phyloP scores from a whole-genome alignment of 371 early-diverging fungal genomes.

The Dinochytrium kinnereticum region DNA sequence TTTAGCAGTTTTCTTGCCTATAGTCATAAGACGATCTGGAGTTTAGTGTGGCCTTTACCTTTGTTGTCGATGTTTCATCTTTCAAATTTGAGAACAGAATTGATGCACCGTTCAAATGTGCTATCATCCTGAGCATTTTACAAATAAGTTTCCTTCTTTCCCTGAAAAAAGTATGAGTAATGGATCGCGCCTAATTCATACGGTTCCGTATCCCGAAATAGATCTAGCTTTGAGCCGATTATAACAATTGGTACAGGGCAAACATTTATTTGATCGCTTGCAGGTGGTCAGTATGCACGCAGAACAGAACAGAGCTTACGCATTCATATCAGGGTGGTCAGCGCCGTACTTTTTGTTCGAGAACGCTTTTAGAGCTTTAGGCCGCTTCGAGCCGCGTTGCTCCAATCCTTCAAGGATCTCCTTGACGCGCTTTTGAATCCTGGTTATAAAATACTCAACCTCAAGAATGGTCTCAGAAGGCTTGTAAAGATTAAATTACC shows the following conservation, averaged over 20 bases:
- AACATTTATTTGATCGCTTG: conserved; percentile 38
- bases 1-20: conserved; percentile 31
- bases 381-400: conserved; percentile 56
- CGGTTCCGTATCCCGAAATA: conserved; percentile 53
- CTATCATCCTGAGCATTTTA: conserved; percentile 48
- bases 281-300: too few species aligned
- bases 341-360: conserved; percentile 49
- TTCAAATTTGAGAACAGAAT: conserved; percentile 46
- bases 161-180: conserved; percentile 21
- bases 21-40: background rate
- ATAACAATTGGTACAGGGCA: conserved; percentile 50
- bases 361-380: conserved; percentile 44
- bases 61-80: conserved; percentile 42
- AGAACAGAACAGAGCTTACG: background rate
- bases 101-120: conserved; percentile 55
- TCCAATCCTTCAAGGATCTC: conserved; percentile 47
- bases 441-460: conserved; percentile 40
- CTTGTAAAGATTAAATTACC: background rate
- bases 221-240: conserved; percentile 53
- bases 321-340: conserved; percentile 50
- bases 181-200: conserved; percentile 14
- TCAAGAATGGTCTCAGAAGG: conserved; percentile 39
- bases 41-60: conserved; percentile 21
- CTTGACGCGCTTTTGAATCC: conserved; percentile 36
- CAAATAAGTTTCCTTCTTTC: conserved; percentile 47